A percentile compares a stretch with the other conserved stretches of the same genome.
Evolutionary conservation across 108 stramenopile genomes (phyloP).

Genomic region (Skeletonema grethae): DNA sequence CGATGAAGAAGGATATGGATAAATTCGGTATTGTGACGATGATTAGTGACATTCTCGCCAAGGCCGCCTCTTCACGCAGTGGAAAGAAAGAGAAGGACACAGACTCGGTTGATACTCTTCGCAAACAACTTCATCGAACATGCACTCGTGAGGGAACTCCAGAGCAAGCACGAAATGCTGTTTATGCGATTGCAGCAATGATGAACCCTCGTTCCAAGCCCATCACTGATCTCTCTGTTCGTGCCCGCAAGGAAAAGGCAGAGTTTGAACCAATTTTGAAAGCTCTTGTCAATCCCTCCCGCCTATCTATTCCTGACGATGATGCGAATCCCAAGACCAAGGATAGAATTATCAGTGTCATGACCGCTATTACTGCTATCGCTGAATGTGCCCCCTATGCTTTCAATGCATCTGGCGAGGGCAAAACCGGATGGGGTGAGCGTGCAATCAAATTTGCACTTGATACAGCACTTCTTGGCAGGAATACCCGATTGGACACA

Average conservation of each 20-base stretch:
- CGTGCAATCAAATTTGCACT: constrained; percentile 69
- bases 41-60: constrained; percentile 71
- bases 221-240: constrained; percentile 28
- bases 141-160: constrained; percentile 74
- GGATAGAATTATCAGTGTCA: constrained; percentile 50
- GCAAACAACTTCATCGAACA: constrained; percentile 52
- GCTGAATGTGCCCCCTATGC: constrained; percentile 68
- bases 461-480: constrained; percentile 62
- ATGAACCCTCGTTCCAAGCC: constrained; percentile 34
- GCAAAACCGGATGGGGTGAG: constrained; percentile 47
- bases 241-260: constrained; percentile 33
- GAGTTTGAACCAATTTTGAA: constrained; percentile 60
- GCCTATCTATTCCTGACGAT: constrained; percentile 49
- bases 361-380: constrained; percentile 73
- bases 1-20: constrained; percentile 49
- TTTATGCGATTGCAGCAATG: constrained; percentile 63
- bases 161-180: constrained; percentile 84
- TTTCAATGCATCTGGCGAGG: constrained; percentile 49
- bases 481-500: constrained; percentile 15
- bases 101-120: constrained; percentile 27
- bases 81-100: constrained; percentile 29
- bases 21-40: constrained; percentile 58
- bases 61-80: constrained; percentile 45
- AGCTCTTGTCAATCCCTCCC: constrained; percentile 64
- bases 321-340: constrained; percentile 47